Conservation (phyloP, 1,284 basidiomycete species). For the Cryptococcus maquisensis region DNA sequence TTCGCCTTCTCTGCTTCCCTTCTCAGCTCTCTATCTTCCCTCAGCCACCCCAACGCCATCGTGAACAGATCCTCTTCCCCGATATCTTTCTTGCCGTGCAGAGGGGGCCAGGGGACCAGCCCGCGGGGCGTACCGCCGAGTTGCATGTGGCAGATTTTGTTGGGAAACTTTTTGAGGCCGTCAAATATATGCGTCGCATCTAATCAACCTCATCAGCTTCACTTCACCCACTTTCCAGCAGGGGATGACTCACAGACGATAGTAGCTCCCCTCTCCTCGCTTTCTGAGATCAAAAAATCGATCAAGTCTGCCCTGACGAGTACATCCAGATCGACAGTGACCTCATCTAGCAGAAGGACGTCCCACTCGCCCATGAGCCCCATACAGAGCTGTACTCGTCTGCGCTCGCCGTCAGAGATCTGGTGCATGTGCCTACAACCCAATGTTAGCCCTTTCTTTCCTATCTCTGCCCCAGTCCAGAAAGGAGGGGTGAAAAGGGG, state of each 20-base stretch:
- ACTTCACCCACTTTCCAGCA: not conserved
- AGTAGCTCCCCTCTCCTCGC: constrained; percentile 74
- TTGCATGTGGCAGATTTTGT: constrained; percentile 83
- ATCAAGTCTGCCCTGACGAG: constrained; percentile 89
- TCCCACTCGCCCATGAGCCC: constrained; percentile 97
- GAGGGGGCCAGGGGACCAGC: constrained; percentile 65
- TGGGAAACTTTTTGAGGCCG: constrained; percentile 79
- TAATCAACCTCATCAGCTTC: not conserved
- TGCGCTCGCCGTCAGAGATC: constrained; percentile 92
- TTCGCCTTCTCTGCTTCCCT: constrained; percentile 57
- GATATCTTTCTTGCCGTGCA: not conserved
- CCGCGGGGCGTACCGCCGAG: constrained; percentile 62
- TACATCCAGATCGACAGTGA: constrained; percentile 98
- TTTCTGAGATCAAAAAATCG: constrained; percentile 79
- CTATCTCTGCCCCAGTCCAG: no score
- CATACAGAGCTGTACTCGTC: constrained; percentile 91
- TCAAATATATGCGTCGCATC: constrained; percentile 97
- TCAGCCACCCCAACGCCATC: constrained; percentile 77
- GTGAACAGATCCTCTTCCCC: constrained; percentile 58
- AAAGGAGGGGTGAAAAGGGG: not conserved
- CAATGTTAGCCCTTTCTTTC: not conserved
- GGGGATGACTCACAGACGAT: constrained; percentile 67
- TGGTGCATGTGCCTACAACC: constrained; percentile 51
- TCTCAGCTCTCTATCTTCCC: constrained; percentile 66
- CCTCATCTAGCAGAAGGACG: constrained; percentile 89